These are phyloP conservation scores for Abrus precatorius DNA, from an alignment of 306 rosid species.

Conservation along the genomic window DNA sequence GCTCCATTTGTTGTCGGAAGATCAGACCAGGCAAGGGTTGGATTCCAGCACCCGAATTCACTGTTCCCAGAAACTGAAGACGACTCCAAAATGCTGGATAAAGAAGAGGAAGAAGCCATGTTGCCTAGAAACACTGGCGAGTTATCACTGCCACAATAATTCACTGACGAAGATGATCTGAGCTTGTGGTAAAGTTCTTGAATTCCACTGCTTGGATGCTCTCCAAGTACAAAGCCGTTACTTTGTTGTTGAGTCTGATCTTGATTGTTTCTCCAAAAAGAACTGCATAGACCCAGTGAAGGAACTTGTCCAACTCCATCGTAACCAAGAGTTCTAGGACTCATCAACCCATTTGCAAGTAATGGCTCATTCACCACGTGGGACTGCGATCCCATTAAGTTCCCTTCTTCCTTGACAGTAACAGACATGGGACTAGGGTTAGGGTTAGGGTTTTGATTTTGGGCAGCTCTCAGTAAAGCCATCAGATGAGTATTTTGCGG, in stretches of 20 bases:
- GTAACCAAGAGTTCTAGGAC: conserved; percentile 57
- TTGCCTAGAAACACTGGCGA: conserved; percentile 57
- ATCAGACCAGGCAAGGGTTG: conserved; percentile 78
- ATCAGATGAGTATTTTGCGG: conserved; percentile 78
- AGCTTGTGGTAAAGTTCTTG: conserved; percentile 86
- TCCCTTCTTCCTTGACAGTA: conserved; percentile 61
- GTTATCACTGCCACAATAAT: conserved; percentile 52
- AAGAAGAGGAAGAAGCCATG: conserved; percentile 59
- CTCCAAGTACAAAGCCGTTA: conserved; percentile 53
- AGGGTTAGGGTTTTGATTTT: conserved; percentile 75
- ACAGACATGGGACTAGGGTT: conserved; percentile 15
- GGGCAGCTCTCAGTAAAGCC: conserved; percentile 69
- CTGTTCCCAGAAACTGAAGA: conserved; percentile 57
- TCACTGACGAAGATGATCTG: conserved; percentile 55
- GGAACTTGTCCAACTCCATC: conserved; percentile 68
- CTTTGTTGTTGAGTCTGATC: conserved; percentile 56
- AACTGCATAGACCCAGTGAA: conserved; percentile 67
- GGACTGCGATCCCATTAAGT: conserved; percentile 48
- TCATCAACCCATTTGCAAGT: conserved; percentile 41
- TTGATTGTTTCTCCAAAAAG: conserved; percentile 72
- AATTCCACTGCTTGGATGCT: conserved; percentile 62
- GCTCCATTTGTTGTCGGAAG: conserved; percentile 83
- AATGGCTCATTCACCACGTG: conserved; percentile 63
- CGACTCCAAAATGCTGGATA: conserved; percentile 70
- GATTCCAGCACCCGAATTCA: conserved; percentile 91